Base-by-base conservation (phyloP, 208 protist species). In the Acanthamoeba triangularis region DNA sequence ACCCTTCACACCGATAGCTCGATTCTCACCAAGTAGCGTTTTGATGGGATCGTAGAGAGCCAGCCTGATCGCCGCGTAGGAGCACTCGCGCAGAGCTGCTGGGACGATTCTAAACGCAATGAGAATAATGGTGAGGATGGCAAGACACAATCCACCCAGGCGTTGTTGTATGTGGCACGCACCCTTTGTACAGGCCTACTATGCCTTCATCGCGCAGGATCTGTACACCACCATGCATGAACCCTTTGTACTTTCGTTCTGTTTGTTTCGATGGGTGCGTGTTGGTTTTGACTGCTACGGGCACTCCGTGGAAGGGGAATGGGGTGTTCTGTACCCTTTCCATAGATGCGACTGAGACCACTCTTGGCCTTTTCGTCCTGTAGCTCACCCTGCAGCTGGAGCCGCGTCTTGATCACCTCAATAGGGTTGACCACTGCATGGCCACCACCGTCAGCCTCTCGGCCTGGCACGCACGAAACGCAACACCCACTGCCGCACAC, bases 381-480 rank as follows among this genome's bases (percentile, higher is more conserved):
- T 10, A 93, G 61, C 47, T 93, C 87, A 4, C 87, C 87, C 44
- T 93, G 87, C n/a, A 93, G 87, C 61, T 93, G 87, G 35, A 93
- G 47, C 33, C 87, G 30, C n/a, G 87, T 93, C 61, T 93, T 93
- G 20, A 93, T n/a, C 1, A 93, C 87, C 47, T 93, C 87, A 11
- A 93, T 88, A 0, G 80, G 80, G 35, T 88, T 88, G 5, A 88
- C 80, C 20, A 88, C 80, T 88, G 49, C 25, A 20, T n/a, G 30
- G 16, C n/a, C 13, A 4, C 37, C 0, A 49, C n/a, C 20, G 74
- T 82, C 37, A 82, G 74, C 41, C 25, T 25, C 20, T n/a, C n/a
- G n/a, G n/a, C n/a, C n/a, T n/a, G 54, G 20, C 54, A 59, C 54
- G 20, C 72, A 44, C n/a, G 10, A 78, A 37, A 78, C n/a, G 37